These are phyloP conservation scores for Litchi chinensis DNA, from an alignment of 345 rosid species.

Conservation along the genomic window DNA sequence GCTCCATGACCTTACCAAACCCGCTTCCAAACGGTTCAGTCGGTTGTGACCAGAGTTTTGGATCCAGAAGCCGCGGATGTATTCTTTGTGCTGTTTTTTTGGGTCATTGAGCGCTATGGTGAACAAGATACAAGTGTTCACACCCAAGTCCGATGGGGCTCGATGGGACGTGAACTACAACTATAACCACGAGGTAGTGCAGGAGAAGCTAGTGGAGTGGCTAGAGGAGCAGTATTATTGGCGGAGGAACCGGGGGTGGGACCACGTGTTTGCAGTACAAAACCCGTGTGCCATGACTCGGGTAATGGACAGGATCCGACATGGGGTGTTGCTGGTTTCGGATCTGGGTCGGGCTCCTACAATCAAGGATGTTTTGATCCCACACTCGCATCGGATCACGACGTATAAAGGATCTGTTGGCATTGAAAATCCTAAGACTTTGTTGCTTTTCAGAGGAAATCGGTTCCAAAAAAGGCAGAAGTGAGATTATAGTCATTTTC, in stretches of 20 bases:
- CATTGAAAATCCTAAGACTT: conserved; percentile 54
- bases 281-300: conserved; percentile 84
- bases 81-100: conserved; percentile 81
- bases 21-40: conserved; percentile 54
- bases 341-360: conserved; percentile 88
- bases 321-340: conserved; percentile 57
- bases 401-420: conserved; percentile 65
- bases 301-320: conserved; percentile 40
- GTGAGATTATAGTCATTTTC: background rate
- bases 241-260: conserved; percentile 71
- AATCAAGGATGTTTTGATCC: conserved; percentile 82
- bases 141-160: conserved; percentile 35
- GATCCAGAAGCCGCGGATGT: conserved; percentile 83
- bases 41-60: conserved; percentile 50
- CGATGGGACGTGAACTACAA: conserved; percentile 33
- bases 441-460: conserved; percentile 94
- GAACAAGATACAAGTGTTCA: conserved; percentile 28
- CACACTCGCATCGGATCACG: conserved; percentile 82
- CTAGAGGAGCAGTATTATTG: conserved; percentile 70
- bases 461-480: conserved; percentile 89
- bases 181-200: conserved; percentile 85
- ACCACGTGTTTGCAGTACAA: conserved; percentile 79
- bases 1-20: conserved; percentile 58
- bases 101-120: conserved; percentile 77
- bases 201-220: conserved; percentile 74